phyloP scores from a whole-genome alignment of 805 yeast species.

The Metschnikowia orientalis region DNA sequence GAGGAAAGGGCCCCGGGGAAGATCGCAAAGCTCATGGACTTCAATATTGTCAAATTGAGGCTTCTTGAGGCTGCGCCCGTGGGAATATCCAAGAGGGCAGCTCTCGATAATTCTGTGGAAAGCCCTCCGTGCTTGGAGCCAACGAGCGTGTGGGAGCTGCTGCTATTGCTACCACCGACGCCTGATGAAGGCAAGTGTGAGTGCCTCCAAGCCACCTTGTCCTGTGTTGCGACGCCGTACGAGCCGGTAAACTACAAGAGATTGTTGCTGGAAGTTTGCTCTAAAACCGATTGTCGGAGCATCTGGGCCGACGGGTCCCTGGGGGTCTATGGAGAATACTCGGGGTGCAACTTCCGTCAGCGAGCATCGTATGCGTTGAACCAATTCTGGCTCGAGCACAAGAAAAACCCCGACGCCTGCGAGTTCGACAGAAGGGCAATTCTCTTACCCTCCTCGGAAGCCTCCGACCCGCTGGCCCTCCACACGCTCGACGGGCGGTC shows the following conservation, averaged over 20 bases:
- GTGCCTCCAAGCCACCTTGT: slow-evolving; percentile 38
- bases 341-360: slow-evolving; percentile 37
- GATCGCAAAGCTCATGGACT: slow-evolving; percentile 29
- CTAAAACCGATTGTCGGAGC: slow-evolving; percentile 35
- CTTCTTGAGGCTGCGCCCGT: slow-evolving; percentile 21
- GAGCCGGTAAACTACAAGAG: slow-evolving; percentile 17
- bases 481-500: slow-evolving; percentile 24
- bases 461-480: slow-evolving; percentile 18
- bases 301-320: slow-evolving; percentile 29
- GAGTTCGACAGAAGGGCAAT: slow-evolving; percentile 23
- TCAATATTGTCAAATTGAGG: slow-evolving; percentile 24
- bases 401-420: slow-evolving; percentile 19
- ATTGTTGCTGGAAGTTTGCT: slow-evolving; percentile 33
- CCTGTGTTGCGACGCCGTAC: slow-evolving; percentile 33
- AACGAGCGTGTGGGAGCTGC: slow-evolving; percentile 11
- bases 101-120: neutral
- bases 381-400: slow-evolving; percentile 26
- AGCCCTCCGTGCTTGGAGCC: slow-evolving; percentile 8
- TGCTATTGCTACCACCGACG: slow-evolving; percentile 30
- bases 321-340: slow-evolving; percentile 41
- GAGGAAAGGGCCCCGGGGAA: slow-evolving; percentile 23
- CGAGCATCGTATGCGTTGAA: slow-evolving; percentile 40
- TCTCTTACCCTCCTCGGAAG: slow-evolving; percentile 14
- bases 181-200: slow-evolving; percentile 44
- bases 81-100: slow-evolving; percentile 10